Evolutionary conservation across 805 yeast species (phyloP), one percentile per base, ranked within the genome.

Genomic region (Cyberlindnera galapagoensis): DNA sequence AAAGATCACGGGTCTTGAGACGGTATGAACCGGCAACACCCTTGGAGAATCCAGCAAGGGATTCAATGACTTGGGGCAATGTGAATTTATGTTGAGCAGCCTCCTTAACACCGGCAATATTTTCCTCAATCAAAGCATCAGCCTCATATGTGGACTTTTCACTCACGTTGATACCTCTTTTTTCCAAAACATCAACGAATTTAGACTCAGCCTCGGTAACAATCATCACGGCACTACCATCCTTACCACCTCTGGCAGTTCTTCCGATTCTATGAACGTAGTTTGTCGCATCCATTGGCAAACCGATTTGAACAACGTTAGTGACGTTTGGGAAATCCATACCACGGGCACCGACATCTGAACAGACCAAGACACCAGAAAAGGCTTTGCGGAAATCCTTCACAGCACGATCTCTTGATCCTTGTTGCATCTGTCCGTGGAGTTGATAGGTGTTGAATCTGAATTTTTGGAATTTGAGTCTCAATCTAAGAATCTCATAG

Each of bases 331-430:
- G 92, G 69, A 90, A 84, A 63, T 90, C 97, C 80, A 90, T 78
- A 46, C 97, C 97, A 62, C 97, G 76, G 10, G 97, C 96, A 40
- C 88, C 94, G 38, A 90, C 97, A 59, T 87, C 95, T 6, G 96
- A 83, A 35, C 90, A 79, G 34, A 90, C 73, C 36, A 90, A 66
- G 27, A 88, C 52, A 35, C 85, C 82, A 18, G 57, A 37, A 17
- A 52, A 47, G 11, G 65, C 46, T 34, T 49, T 52, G 43, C 77
- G 71, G 64, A 79, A 83, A 21, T 51, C 50, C 31, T 63, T 65
- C 22, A 82, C 74, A 17, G 74, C 57, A 39, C 64, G 60, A 40
- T 79, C 81, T 54, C 97, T 77, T 28, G 63, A 68, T 17, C 65
- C 62, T 60, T 85, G 95, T 18, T 80, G 56, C 56, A 82, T 60